These are phyloP conservation scores for Cocos nucifera DNA, from an alignment of 176 grass and related monocot species.

Conservation along the genomic window DNA sequence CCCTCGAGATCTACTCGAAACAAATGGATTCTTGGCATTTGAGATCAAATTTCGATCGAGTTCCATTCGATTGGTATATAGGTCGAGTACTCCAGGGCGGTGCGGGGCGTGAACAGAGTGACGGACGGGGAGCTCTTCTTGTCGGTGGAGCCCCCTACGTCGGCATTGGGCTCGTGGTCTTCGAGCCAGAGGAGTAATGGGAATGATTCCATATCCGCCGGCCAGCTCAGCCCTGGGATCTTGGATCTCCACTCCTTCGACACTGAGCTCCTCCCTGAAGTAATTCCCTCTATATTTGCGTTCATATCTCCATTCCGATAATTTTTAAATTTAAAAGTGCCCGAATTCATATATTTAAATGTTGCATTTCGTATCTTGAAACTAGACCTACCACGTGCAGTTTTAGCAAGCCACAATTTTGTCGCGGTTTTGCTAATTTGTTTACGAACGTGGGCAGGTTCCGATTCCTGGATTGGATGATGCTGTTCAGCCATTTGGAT, in stretches of 20 bases:
- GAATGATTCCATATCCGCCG: conserved; percentile 14
- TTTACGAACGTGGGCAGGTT: conserved; percentile 27
- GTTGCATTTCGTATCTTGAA: too few relatives aligned
- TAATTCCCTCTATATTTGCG: conserved; percentile 20
- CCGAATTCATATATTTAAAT: too few relatives aligned
- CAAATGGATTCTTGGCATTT: not conserved
- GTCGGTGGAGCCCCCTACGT: conserved; percentile 64
- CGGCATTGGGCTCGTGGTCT: conserved; percentile 33
- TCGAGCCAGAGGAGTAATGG: conserved; percentile 29
- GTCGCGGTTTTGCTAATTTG: not conserved
- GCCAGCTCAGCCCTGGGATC: conserved; percentile 79
- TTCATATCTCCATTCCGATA: not conserved
- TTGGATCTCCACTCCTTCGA: conserved; percentile 91
- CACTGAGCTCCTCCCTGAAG: conserved; percentile 87
- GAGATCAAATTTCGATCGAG: too few relatives aligned
- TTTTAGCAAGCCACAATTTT: not conserved
- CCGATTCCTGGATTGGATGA: conserved; percentile 61
- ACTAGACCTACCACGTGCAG: too few relatives aligned
- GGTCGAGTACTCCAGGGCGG: conserved; percentile 24
- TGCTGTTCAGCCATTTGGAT: conserved; percentile 42
- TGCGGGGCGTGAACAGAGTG: conserved; percentile 41
- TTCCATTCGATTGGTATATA: not conserved
- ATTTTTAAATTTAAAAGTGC: not conserved
- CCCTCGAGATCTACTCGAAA: conserved; percentile 20
- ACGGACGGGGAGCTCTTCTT: conserved; percentile 61